These are phyloP conservation scores for Ophiostoma tasmaniense DNA, from an alignment of 2,329 filamentous ascomycete genomes.

Conservation along the genomic window DNA sequence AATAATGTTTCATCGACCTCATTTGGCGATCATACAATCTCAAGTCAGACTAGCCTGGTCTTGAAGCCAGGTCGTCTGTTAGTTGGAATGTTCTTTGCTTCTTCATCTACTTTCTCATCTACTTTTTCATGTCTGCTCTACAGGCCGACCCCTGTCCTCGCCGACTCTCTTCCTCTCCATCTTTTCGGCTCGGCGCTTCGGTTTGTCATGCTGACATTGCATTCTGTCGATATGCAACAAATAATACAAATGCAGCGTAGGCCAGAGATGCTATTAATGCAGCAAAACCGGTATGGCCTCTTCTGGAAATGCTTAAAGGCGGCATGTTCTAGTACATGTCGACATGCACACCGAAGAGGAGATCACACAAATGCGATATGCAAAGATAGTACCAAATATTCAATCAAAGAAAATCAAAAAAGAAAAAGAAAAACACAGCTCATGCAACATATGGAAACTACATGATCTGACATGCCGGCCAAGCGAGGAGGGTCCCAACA, in stretches of 20 bases:
- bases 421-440: not conserved
- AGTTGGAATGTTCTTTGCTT: not conserved
- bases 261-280: no score
- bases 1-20: not conserved
- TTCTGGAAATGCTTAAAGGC: not conserved
- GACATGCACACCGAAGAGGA: not conserved
- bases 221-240: not conserved
- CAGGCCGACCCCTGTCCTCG: not conserved
- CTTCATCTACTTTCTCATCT: no score
- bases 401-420: no score
- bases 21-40: not conserved
- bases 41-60: not conserved
- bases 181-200: not conserved
- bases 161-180: not conserved
- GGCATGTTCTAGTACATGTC: not conserved
- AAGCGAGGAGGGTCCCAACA: not conserved
- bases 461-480: slow-evolving; percentile 5
- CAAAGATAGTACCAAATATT: no score
- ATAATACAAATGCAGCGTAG: not conserved
- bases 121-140: not conserved
- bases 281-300: not conserved
- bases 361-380: no score
- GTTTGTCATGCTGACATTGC: not conserved
- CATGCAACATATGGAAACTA: not conserved
- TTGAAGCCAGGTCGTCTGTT: not conserved